A percentile compares a stretch with the other conserved stretches of the same genome.
phyloP scores from a whole-genome alignment of 2,329 filamentous ascomycete species.

The Fusarium pseudograminearum region DNA sequence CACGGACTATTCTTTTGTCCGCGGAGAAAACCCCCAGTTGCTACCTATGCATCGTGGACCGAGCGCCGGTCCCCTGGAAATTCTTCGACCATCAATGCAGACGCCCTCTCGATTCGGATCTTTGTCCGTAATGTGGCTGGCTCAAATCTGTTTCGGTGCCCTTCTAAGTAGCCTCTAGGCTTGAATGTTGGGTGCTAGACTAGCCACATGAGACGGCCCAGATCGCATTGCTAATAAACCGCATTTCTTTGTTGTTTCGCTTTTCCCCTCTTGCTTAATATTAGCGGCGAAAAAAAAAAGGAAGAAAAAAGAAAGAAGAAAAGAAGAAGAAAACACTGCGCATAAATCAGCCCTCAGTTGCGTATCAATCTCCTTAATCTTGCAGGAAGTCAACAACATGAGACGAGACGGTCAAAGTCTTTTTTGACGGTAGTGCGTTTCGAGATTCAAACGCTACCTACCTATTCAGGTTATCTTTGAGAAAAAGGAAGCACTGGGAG shows the following conservation, averaged over 20 bases:
- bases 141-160: slow-evolving; percentile 43
- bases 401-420: neutral
- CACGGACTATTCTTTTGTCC: slow-evolving; percentile 4
- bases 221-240: slow-evolving; percentile 7
- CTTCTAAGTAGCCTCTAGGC: slow-evolving; percentile 15
- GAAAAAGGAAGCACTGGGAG: neutral
- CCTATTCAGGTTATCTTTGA: neutral
- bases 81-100: slow-evolving; percentile 29
- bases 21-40: neutral
- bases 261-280: neutral
- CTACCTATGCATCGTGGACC: neutral
- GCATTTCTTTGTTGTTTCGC: slow-evolving; percentile 30
- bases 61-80: slow-evolving; percentile 30
- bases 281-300: neutral
- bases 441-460: slow-evolving; percentile 5
- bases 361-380: slow-evolving; percentile 31
- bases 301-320: neutral
- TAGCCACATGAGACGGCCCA: slow-evolving; percentile 29
- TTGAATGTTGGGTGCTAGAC: slow-evolving; percentile 12
- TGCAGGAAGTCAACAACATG: slow-evolving; percentile 17
- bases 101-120: slow-evolving; percentile 43
- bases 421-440: slow-evolving; percentile 14
- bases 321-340: neutral
- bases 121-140: slow-evolving; percentile 45
- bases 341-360: neutral